Base-by-base conservation (phyloP, 768 basidiomycete genomes). In the Cystobasidium ongulense region DNA sequence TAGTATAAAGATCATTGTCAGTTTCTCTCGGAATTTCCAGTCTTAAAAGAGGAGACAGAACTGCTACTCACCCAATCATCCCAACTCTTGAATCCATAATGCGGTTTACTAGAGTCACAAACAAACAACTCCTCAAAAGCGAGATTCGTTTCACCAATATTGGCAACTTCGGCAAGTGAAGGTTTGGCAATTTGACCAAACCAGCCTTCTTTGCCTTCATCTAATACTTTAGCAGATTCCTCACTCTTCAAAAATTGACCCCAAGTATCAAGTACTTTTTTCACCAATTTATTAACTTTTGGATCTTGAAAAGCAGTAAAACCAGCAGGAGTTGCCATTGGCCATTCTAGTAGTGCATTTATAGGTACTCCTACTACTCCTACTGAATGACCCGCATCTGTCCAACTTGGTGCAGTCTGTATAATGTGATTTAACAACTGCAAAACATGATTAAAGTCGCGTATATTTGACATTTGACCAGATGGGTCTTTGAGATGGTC, bases 231-330 rank as follows among this genome's bases (percentile, higher is more conserved):
- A 52, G 81, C 77, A 0, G 86, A 87, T 1, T 78, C 82, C 1
- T 81, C 79, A 0, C 84, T 84, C 7, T 77, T 76, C 59, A 88
- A 84, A 81, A 81, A 87, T 11, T 68, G 75, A 11, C 81, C 81
- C 86, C 87, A 88, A 27, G 80, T 81, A 54, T 84, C 80, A 74
- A 88, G 83, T 65, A 87, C 78, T 41, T 82, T 83, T 75, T 85
- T 84, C 75, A 87, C 78, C 62, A 81, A 77, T 0, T 53, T 76
- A 71, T 88, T 88, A 66, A 87, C 83, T 62, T 80, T 79, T 1
- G 81, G 80, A 68, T 83, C 82, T 33, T 80, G 80, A 80, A 86
- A 82, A 1, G 79, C 80, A 15, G 76, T 72, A 63, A 80, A 82
- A 1, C 81, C 81, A 13, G 80, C 82, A 1, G 81, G 79, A 10